Conservation (phyloP, 2,329 filamentous ascomycete genomes). For the Fonsecaea erecta region DNA sequence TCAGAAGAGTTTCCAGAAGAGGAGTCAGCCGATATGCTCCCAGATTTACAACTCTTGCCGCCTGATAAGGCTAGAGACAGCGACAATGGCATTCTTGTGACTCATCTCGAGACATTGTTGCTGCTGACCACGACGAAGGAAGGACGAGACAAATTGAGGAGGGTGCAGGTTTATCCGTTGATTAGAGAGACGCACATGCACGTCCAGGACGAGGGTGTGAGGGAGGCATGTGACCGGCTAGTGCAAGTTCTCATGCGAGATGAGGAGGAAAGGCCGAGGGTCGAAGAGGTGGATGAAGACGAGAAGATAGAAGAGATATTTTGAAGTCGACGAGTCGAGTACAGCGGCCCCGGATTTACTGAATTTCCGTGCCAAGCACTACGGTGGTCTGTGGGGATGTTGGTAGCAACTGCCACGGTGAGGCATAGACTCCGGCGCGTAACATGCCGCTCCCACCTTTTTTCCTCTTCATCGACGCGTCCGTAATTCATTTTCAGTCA, state of each 20-base stretch:
- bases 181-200: conserved; percentile 82
- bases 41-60: conserved; percentile 85
- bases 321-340: conserved; percentile 34
- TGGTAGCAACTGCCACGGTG: conserved; percentile 5
- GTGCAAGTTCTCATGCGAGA: conserved; percentile 88
- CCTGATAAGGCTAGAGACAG: conserved; percentile 86
- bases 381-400: neutral
- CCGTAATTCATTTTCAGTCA: neutral
- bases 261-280: conserved; percentile 62
- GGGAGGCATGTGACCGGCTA: conserved; percentile 82
- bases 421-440: neutral
- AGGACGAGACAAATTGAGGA: conserved; percentile 74
- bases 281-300: conserved; percentile 52
- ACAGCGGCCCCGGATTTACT: neutral
- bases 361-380: neutral
- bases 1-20: conserved; percentile 87
- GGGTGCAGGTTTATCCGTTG: conserved; percentile 84
- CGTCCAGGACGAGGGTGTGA: conserved; percentile 77
- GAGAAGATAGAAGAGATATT: conserved; percentile 53
- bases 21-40: conserved; percentile 82
- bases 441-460: conserved; percentile 9
- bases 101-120: conserved; percentile 85
- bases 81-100: conserved; percentile 76
- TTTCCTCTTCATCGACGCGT: conserved; percentile 16
- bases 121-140: conserved; percentile 78